Evolutionary conservation across 2,329 filamentous ascomycete genomes (phyloP).

Genomic region (Zymoseptoria ardabiliae): DNA sequence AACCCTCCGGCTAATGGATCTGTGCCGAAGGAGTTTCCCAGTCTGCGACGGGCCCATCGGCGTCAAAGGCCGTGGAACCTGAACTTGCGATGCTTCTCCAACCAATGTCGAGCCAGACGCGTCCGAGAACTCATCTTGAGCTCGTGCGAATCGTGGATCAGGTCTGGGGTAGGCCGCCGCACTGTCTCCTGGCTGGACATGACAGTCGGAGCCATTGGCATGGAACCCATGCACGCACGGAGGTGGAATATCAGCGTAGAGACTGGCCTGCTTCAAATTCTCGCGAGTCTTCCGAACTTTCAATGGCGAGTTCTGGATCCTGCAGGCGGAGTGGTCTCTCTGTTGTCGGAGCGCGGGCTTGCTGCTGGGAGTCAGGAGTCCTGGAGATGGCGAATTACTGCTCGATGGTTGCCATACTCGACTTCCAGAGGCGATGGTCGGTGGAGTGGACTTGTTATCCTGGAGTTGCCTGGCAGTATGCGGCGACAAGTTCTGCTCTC

Average conservation of each 20-base stretch:
- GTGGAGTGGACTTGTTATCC: constrained; percentile 13
- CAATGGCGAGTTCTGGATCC: constrained; percentile 24
- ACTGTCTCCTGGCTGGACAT: not conserved
- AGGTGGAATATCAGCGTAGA: constrained; percentile 21
- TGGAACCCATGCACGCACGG: constrained; percentile 13
- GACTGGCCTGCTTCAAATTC: constrained; percentile 21
- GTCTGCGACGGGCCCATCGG: constrained; percentile 5
- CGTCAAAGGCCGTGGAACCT: not conserved
- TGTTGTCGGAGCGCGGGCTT: constrained; percentile 25
- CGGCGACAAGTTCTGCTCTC: constrained; percentile 19
- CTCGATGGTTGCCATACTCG: constrained; percentile 17
- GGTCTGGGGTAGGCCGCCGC: not conserved
- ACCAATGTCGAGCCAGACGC: constrained; percentile 12
- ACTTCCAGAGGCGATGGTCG: constrained; percentile 6
- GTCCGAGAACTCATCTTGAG: not conserved
- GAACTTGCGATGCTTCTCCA: not conserved
- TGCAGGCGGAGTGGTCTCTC: constrained; percentile 28
- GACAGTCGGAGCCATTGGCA: not conserved
- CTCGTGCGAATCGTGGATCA: not conserved
- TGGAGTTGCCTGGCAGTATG: constrained; percentile 4
- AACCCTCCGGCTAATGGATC: constrained; percentile 30
- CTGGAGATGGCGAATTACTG: constrained; percentile 14
- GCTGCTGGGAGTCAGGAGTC: constrained; percentile 23
- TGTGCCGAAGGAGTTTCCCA: constrained; percentile 21
- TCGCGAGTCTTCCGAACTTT: constrained; percentile 32